These are phyloP conservation scores for Gigaspora rosea DNA, from an alignment of 192 early-diverging fungal genomes.

Conservation along the genomic window DNA sequence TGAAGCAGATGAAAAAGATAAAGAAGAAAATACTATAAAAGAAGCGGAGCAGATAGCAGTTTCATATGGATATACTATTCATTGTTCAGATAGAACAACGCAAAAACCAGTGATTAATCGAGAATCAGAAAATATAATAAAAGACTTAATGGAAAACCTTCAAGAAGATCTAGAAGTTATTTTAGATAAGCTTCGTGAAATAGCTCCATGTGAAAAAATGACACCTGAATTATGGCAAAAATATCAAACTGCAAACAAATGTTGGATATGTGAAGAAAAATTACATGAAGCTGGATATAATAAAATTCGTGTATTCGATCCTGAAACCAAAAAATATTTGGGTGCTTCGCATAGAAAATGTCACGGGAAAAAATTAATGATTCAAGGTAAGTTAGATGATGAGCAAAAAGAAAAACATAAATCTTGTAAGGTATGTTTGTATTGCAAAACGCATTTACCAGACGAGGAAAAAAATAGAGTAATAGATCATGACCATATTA, in stretches of 20 bases:
- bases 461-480: slow-evolving; percentile 6
- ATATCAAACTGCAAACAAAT: slow-evolving; percentile 18
- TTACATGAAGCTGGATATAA: slow-evolving; percentile 25
- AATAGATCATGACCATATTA: slow-evolving; percentile 13
- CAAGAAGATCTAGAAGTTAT: slow-evolving; percentile 24
- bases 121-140: slow-evolving; percentile 25
- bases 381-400: no score
- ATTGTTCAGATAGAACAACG: slow-evolving; percentile 20
- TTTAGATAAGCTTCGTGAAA: slow-evolving; percentile 14
- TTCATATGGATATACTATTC: slow-evolving; percentile 25
- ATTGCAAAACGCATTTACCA: neutral
- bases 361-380: neutral
- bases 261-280: slow-evolving; percentile 18
- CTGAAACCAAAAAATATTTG: slow-evolving; percentile 25
- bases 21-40: slow-evolving; percentile 27
- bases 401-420: neutral
- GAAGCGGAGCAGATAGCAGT: slow-evolving; percentile 15
- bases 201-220: slow-evolving; percentile 20
- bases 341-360: slow-evolving; percentile 26
- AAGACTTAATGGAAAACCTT: slow-evolving; percentile 25
- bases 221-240: slow-evolving; percentile 12
- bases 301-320: slow-evolving; percentile 26
- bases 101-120: slow-evolving; percentile 23
- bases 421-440: neutral
- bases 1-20: slow-evolving; percentile 8